These are phyloP conservation scores for Leucocoprinus birnbaumii DNA, from an alignment of 768 basidiomycete species.

Conservation along the genomic window DNA sequence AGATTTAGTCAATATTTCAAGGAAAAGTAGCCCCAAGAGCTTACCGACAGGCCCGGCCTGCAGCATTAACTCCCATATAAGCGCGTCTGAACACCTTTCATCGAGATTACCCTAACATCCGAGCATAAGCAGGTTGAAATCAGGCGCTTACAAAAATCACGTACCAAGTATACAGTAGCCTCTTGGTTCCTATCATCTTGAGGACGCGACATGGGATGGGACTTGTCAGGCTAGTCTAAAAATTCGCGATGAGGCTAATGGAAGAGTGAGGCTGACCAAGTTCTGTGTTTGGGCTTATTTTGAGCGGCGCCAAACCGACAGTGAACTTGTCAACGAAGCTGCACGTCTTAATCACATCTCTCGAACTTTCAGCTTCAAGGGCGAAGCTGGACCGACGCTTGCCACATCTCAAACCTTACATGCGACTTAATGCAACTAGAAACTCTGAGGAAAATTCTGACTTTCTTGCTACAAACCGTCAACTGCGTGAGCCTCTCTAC, in stretches of 20 bases:
- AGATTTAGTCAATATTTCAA: background rate
- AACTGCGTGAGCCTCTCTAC: no score
- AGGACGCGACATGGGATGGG: slow-evolving; percentile 52
- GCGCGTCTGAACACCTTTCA: slow-evolving; percentile 89
- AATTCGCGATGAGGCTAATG: background rate
- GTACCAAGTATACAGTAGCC: slow-evolving; percentile 83
- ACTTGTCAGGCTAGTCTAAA: background rate
- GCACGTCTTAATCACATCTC: no score
- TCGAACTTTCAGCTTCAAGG: no score
- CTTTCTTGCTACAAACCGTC: no score
- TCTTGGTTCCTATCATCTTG: slow-evolving; percentile 92
- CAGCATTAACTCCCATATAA: slow-evolving; percentile 98
- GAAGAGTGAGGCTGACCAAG: background rate
- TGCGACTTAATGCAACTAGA: no score
- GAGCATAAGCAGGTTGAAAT: slow-evolving; percentile 1
- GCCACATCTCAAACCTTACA: no score
- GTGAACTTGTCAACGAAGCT: no score
- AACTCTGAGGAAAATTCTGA: no score
- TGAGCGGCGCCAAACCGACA: background rate
- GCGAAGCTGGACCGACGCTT: no score
- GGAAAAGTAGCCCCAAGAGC: slow-evolving; percentile 26
- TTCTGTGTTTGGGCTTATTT: background rate
- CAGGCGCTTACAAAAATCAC: slow-evolving; percentile 12
- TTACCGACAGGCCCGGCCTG: slow-evolving; percentile 98
- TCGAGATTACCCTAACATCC: slow-evolving; percentile 85